Percentiles rank a stretch among this genome's conserved stretches.
Conservation (phyloP, 2,329 filamentous ascomycete species). For the Botrytis pseudocinerea region DNA sequence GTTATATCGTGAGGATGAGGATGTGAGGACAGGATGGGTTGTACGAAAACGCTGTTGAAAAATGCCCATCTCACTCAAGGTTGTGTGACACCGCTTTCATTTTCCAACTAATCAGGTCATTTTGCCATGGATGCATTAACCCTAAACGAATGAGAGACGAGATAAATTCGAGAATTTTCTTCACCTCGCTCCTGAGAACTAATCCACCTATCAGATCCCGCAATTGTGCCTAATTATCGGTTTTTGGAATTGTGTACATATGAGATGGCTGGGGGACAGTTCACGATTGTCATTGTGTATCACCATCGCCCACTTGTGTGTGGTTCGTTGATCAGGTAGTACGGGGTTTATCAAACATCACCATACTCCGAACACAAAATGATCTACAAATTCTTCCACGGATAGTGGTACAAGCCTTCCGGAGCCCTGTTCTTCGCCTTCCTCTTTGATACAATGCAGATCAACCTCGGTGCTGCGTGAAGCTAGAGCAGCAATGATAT, state of each 20-base stretch:
- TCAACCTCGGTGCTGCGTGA: not conserved
- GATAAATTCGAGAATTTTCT: not conserved
- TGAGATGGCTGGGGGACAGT: slow-evolving; percentile 5
- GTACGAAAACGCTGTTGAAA: not conserved
- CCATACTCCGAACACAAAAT: not conserved
- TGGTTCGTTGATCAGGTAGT: not conserved
- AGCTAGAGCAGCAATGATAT: slow-evolving; percentile 1
- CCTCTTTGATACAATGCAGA: not conserved
- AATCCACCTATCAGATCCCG: not conserved
- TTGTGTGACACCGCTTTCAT: not conserved
- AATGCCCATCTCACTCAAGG: not conserved
- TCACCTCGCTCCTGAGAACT: not conserved
- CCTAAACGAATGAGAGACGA: not conserved
- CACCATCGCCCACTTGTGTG: not conserved
- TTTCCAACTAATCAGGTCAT: not conserved
- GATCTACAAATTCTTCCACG: not conserved
- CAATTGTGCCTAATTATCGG: not conserved
- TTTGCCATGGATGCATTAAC: not conserved
- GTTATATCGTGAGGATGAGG: not conserved
- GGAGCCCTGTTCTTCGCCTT: not conserved
- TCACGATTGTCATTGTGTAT: not conserved
- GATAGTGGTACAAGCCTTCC: not conserved
- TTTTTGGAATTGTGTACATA: not conserved
- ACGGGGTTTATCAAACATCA: not conserved
- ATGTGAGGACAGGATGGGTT: not conserved